Evolutionary conservation across 257 asterid genomes (phyloP).

Genomic region (Ilex aquifolium): DNA sequence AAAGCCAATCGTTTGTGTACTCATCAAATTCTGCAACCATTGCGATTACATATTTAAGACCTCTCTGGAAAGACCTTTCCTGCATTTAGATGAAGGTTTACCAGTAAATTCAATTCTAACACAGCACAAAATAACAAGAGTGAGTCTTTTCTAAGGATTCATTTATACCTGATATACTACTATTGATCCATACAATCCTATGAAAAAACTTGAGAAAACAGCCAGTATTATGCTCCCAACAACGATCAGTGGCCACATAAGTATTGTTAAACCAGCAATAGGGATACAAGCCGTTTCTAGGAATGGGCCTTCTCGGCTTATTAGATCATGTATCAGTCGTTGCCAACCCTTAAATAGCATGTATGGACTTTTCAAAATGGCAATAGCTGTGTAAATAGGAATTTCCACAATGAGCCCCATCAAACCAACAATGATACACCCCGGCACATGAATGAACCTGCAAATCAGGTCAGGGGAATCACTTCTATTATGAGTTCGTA

Average conservation of each 20-base stretch:
- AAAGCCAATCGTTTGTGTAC: conserved; percentile 94
- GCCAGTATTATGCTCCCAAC: conserved; percentile 73
- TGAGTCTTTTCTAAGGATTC: neutral
- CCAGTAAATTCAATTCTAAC: neutral
- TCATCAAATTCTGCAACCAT: conserved; percentile 97
- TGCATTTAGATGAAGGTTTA: conserved; percentile 20
- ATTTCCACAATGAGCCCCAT: conserved; percentile 77
- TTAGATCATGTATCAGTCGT: conserved; percentile 70
- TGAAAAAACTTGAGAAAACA: conserved; percentile 67
- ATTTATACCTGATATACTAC: conserved; percentile 75
- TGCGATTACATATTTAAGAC: conserved; percentile 71
- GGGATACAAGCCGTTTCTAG: conserved; percentile 95
- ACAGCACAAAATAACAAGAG: neutral
- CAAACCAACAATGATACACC: conserved; percentile 73
- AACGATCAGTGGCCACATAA: conserved; percentile 91
- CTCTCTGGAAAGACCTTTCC: conserved; percentile 84
- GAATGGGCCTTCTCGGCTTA: conserved; percentile 94
- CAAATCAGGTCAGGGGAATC: neutral
- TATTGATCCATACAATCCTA: conserved; percentile 76
- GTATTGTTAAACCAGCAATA: conserved; percentile 81
- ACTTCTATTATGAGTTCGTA: too few species aligned
- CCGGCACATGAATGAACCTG: conserved; percentile 83
- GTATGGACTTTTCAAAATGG: conserved; percentile 74
- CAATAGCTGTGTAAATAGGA: conserved; percentile 79
- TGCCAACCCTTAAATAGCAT: conserved; percentile 97